Evolutionary conservation across 2,329 filamentous ascomycete species (phyloP).

Genomic region (Trichoderma atrobrunneum): DNA sequence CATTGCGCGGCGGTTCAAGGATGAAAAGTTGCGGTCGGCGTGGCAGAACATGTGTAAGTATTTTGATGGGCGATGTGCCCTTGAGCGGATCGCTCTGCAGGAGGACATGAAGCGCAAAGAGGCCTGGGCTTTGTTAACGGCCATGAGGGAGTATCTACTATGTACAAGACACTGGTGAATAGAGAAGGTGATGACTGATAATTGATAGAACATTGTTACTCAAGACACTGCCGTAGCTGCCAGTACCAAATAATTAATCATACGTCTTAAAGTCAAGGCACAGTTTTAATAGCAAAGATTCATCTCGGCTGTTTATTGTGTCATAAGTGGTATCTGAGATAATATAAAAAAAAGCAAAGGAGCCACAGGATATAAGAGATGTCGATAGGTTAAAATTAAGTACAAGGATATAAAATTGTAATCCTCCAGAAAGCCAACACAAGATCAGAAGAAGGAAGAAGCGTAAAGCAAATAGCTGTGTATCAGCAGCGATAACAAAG

Average conservation of each 20-base stretch:
- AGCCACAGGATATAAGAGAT: neutral
- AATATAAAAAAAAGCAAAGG: neutral
- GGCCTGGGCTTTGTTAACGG: slow-evolving; percentile 63
- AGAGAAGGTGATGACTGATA: neutral
- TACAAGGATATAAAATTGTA: slow-evolving; percentile 1
- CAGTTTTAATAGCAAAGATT: neutral
- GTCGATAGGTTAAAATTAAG: slow-evolving; percentile 14
- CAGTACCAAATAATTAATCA: neutral
- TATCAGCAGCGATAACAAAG: slow-evolving; percentile 1
- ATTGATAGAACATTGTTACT: neutral
- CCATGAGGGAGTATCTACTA: slow-evolving; percentile 67
- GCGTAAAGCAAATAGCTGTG: neutral
- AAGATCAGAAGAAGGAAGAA: neutral
- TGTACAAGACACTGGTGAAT: slow-evolving; percentile 67
- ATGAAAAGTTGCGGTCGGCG: slow-evolving; percentile 58
- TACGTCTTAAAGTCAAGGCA: neutral
- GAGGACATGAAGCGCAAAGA: slow-evolving; percentile 86
- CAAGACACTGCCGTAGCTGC: neutral
- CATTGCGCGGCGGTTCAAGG: slow-evolving; percentile 53
- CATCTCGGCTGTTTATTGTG: slow-evolving; percentile 16
- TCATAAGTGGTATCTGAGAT: slow-evolving; percentile 20
- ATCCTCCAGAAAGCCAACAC: neutral
- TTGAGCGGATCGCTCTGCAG: slow-evolving; percentile 82
- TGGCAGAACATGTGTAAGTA: slow-evolving; percentile 79
- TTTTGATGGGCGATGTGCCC: slow-evolving; percentile 78